Conservation (phyloP, 1,284 basidiomycete genomes). For the Acaromyces ingoldii region DNA sequence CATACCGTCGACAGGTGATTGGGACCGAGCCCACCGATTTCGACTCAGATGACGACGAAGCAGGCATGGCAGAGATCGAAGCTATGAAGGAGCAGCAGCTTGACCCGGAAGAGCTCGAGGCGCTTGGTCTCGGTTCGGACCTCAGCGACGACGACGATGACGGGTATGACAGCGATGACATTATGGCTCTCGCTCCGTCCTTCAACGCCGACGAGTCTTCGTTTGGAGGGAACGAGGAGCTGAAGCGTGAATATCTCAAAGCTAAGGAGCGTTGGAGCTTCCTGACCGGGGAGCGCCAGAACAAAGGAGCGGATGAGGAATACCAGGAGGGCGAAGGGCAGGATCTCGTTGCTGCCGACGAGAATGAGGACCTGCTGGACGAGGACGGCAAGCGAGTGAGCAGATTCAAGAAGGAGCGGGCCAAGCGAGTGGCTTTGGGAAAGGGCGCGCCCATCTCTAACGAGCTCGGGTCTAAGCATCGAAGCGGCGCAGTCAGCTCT, state of each 20-base stretch:
- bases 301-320: background rate
- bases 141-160: constrained; percentile 32
- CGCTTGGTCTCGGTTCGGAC: constrained; percentile 24
- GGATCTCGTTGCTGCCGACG: constrained; percentile 21
- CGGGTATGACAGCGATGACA: constrained; percentile 41
- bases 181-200: constrained; percentile 31
- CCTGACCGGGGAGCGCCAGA: constrained; percentile 6
- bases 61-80: constrained; percentile 64
- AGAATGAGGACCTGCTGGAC: constrained; percentile 4
- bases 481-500: too few relatives aligned
- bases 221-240: constrained; percentile 15
- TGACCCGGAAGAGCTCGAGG: constrained; percentile 8
- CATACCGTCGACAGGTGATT: too few relatives aligned
- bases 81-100: background rate
- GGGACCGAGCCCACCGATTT: too few relatives aligned
- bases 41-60: constrained; percentile 12
- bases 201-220: constrained; percentile 19
- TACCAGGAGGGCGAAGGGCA: constrained; percentile 5
- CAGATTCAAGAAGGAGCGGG: background rate
- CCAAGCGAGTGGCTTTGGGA: background rate
- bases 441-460: background rate
- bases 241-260: constrained; percentile 39
- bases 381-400: background rate
- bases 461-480: too few relatives aligned
- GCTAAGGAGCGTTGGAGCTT: constrained; percentile 38